These are phyloP conservation scores for Salvia hispanica DNA, from an alignment of 257 asterid species.

Conservation along the genomic window DNA sequence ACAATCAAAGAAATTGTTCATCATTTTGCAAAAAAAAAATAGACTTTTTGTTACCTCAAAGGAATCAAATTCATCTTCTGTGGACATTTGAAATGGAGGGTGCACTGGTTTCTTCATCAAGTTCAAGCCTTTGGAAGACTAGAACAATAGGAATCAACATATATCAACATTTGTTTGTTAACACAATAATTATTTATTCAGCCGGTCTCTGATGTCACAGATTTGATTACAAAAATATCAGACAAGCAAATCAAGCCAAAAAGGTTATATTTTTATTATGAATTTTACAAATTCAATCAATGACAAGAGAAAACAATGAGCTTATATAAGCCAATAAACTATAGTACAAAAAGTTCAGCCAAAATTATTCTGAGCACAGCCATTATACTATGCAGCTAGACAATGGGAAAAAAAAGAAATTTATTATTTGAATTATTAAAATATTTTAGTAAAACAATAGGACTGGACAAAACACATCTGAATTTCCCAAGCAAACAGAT, in stretches of 20 bases:
- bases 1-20: not conserved
- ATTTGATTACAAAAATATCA: not conserved
- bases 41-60: not conserved
- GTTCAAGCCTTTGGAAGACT: not conserved
- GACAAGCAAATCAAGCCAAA: not conserved
- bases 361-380: not conserved
- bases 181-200: not conserved
- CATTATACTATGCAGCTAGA: not conserved
- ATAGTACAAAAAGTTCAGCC: no score
- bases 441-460: not conserved
- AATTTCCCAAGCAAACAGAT: conserved; percentile 1
- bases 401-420: not conserved
- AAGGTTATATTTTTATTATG: not conserved
- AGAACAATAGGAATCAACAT: not conserved
- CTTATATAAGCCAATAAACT: not conserved
- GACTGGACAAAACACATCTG: not conserved
- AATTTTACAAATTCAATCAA: conserved; percentile 1
- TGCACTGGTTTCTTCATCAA: not conserved
- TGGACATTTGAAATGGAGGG: conserved; percentile 2
- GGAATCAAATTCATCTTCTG: not conserved
- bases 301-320: not conserved
- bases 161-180: not conserved
- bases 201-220: not conserved
- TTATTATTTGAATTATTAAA: not conserved
- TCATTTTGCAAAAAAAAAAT: not conserved